Evolutionary conservation across 139 green algal genomes (phyloP), one percentile per base, ranked within the genome.

Genomic region (Parachlorella kessleri): DNA sequence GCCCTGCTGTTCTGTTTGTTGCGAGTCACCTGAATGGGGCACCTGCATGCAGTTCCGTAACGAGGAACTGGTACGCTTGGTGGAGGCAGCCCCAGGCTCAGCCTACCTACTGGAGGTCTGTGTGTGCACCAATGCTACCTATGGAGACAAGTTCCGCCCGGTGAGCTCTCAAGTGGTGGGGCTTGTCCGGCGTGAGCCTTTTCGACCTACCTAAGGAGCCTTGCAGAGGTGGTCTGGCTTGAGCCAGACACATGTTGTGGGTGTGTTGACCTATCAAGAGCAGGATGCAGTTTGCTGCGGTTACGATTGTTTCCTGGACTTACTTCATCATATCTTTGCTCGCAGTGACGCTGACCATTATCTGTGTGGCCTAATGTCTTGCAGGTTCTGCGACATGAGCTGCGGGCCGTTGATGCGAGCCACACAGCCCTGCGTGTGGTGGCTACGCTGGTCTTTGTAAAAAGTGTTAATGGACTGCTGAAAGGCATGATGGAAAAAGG

Each of bases 91-190:
- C 35, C 75, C 77, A 1, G 84, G 82, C 26, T 30, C 78, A 24
- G 26, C 36, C 8, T 86, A 74, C 42, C 41, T 48, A 3, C 32
- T 91, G 38, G 77, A 88, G 39, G 67, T 63, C 55, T 83, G 70
- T 35, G 82, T 90, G 36, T 36, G 54, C 26, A 90, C 84, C 30
- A 86, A 78, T 6, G 87, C 84, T 23, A 85, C 80, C 24, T 89
- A 90, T 66, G 87, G 87, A 7, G 87, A 91, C 54, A 82, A 76
- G 28, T 90, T 91, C 55, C 69, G 85, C 26, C 40, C 73, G 18
- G n/a, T 86, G n/a, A n/a, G n/a, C n/a, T n/a, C n/a, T n/a, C n/a
- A n/a, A n/a, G n/a, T n/a, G n/a, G n/a, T n/a, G n/a, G n/a, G n/a
- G n/a, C n/a, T n/a, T n/a, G n/a, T n/a, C n/a, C n/a, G n/a, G n/a